Evolutionary conservation across 1,139 yeast genomes (phyloP).

Genomic region (Zygosaccharomyces sapae): DNA sequence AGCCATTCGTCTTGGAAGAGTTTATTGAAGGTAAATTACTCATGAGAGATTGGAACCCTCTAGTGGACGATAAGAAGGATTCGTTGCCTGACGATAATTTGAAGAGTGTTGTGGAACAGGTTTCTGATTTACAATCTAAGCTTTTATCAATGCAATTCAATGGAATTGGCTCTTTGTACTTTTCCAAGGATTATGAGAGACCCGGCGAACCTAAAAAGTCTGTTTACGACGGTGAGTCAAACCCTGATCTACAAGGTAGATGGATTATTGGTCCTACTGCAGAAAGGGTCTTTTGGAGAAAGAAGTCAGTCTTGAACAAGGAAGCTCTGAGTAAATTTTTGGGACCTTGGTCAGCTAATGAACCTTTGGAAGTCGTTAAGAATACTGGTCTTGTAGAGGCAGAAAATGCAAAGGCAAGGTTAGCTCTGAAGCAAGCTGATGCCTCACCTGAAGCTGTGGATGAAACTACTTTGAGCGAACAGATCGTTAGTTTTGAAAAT

Average conservation of each 20-base stretch:
- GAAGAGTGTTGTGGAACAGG: constrained; percentile 55
- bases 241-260: constrained; percentile 53
- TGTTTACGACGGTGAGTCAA: constrained; percentile 66
- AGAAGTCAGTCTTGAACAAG: constrained; percentile 49
- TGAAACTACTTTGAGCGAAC: constrained; percentile 45
- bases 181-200: constrained; percentile 42
- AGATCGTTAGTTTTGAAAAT: constrained; percentile 57
- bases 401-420: constrained; percentile 54
- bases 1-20: constrained; percentile 80
- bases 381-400: constrained; percentile 66
- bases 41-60: constrained; percentile 90
- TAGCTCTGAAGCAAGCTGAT: constrained; percentile 54
- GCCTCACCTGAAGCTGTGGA: constrained; percentile 42
- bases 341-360: constrained; percentile 73
- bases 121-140: constrained; percentile 56
- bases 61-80: constrained; percentile 48
- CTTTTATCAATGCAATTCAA: constrained; percentile 55
- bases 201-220: constrained; percentile 37
- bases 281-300: constrained; percentile 73
- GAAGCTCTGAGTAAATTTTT: constrained; percentile 39
- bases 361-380: constrained; percentile 56
- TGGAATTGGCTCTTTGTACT: constrained; percentile 78
- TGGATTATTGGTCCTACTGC: constrained; percentile 92
- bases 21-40: constrained; percentile 70
- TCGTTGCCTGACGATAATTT: constrained; percentile 43